Percentiles rank a stretch among this genome's conserved stretches.
These are phyloP conservation scores for Neurospora crassa DNA, from an alignment of 2,329 filamentous ascomycete genomes.

Conservation along the genomic window DNA sequence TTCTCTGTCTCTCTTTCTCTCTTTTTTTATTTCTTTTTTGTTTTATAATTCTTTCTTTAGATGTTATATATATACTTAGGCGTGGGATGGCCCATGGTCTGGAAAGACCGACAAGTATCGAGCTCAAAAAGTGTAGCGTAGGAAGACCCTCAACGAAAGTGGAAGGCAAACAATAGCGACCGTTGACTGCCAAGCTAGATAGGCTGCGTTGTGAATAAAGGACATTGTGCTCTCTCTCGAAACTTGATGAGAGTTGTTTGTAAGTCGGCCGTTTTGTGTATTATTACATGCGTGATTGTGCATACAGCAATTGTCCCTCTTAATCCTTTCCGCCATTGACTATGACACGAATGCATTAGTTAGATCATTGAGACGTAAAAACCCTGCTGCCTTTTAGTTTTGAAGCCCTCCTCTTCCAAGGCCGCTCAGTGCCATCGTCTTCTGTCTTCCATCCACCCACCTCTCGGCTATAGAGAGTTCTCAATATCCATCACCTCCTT, in stretches of 20 bases:
- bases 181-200: neutral
- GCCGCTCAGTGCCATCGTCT: neutral
- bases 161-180: neutral
- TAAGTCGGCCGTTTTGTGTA: neutral
- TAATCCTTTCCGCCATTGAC: neutral
- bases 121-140: neutral
- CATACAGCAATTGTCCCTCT: neutral
- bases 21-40: no score
- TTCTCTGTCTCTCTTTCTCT: no score
- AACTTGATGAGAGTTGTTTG: neutral
- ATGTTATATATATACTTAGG: neutral
- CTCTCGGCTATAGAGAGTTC: constrained; percentile 34
- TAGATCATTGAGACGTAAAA: neutral
- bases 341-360: neutral
- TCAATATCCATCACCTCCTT: constrained; percentile 59
- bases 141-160: neutral
- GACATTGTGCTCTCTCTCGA: neutral
- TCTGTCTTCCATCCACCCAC: neutral
- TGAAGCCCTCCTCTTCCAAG: neutral
- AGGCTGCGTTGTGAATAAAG: neutral
- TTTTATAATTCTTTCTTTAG: no score
- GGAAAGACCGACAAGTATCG: neutral
- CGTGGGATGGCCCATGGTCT: neutral
- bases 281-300: neutral
- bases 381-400: neutral